Base-by-base conservation (phyloP, 2,329 filamentous ascomycete genomes). In the Pseudocercospora eumusae region DNA sequence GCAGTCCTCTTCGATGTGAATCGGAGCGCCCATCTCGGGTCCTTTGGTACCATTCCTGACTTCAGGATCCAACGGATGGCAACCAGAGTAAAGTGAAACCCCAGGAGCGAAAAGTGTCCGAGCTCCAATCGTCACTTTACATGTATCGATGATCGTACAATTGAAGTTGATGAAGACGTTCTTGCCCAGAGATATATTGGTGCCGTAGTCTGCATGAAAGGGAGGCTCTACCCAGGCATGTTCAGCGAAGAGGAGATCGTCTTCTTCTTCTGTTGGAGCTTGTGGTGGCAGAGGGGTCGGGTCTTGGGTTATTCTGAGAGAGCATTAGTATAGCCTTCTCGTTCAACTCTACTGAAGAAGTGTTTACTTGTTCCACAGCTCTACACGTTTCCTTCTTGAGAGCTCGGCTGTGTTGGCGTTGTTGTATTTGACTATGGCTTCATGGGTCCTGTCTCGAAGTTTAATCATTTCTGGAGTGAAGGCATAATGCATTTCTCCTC, bases 91-190 rank as follows among this genome's bases (percentile, higher is more conserved):
- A 68, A 96, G 84, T 40, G 82, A 86, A 45, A 92, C 90, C 71
- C 91, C 90, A 1, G 92, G 91, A 0, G 90, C 92, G 45, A 95
- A 79, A 25, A 96, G 78, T 0, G 90, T 93, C 57, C 92, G 86
- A 4, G 87, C 84, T 0, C 92, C 92, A 54, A 96, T 86, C 0
- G 82, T 86, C 60, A 96, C 89, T 27, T 81, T 76, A 73, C 87
- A 90, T 1, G 89, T 93, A 73, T 96, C 92, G 28, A 96, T 79
- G 73, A 92, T 89, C 5, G 86, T 87, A 69, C 85, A 88, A 75
- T 91, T 88, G 73, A 83, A 87, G 77, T 89, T 96, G 74, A 96
- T 82, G 70, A 87, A 95, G 13, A 90, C 89, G 59, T 86, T 86
- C 49, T 84, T 78, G 18, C 90, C 91, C 7, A 93, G 74, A 60